Evolutionary conservation across 2,329 filamentous ascomycete genomes (phyloP), one percentile per base, ranked within the genome.

Genomic region (Cladobotryum protrusum): DNA sequence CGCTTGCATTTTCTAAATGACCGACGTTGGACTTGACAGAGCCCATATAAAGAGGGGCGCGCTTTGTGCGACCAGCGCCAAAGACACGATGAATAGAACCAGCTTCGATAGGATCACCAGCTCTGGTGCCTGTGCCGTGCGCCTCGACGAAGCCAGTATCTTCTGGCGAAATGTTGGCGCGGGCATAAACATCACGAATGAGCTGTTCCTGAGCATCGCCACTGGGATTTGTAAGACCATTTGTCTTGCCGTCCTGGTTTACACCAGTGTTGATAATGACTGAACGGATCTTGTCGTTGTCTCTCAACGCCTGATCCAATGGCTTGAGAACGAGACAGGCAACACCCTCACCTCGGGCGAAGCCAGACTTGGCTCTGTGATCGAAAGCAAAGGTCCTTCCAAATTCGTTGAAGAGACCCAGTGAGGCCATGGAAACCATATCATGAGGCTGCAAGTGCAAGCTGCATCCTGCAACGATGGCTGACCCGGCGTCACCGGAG

Each of bases 341-440:
- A 17, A 75, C 72, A 4, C 80, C 82, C 56, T 85, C 82, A 8
- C 79, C 82, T 9, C 82, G 73, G 0, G 75, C 80, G 56, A 82
- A 86, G 0, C 83, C 83, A 36, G 29, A 56, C 17, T 61, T 42
- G 44, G 59, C 61, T 49, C 60, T 44, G 52, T 63, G 53, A 56
- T 67, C 53, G 32, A 59, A 56, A 36, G 76, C 76, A 45, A 71
- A 73, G 13, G 73, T 80, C 35, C 73, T 68, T 1, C 77, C 77
- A 0, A 72, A 71, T 29, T 77, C 72, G 1, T 75, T 77, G 19
- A 82, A 71, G 43, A 57, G 54, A 6, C 60, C 61, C 3, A 63
- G 42, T 56, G 61, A 60, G 4, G 62, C 64, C 63, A 66, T 63
- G 48, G 61, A 61, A 3, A 61, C 48, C 39, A 59, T 54, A 24